Base-by-base conservation (phyloP, 2,329 filamentous ascomycete genomes). In the Nemania bipapillata region DNA sequence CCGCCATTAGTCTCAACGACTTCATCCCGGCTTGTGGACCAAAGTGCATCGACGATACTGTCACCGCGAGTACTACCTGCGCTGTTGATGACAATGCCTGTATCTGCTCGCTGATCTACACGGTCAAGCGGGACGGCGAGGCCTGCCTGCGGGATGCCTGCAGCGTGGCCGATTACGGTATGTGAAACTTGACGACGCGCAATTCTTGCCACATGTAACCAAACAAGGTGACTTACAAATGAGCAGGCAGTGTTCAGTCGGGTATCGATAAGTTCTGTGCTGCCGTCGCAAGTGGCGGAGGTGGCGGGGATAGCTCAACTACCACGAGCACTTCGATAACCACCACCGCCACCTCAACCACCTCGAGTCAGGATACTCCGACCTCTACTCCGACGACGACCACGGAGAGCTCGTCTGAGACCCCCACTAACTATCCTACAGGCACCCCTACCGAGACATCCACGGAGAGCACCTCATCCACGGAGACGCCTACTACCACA, bases 61-160 rank as follows among this genome's bases (percentile, higher is more conserved):
- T 77, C 3, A 70, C 66, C 22, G 26, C 73, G 57, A 70, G 74
- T 67, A 76, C 76, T 6, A 76, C 74, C 12, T 77, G 76, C 49
- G 70, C 59, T 8, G 55, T 64, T 26, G 49, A 53, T 26, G 76
- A 77, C 69, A 76, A 75, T 65, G 53, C 59, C 8, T 77, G 76
- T 56, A 75, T 77, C 62, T 77, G 76, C 71, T 49, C 56, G 9
- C 32, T 64, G 37, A 68, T 74, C 49, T 77, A 77, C 69, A 75
- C 75, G 9, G 68, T 77, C 55, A 74, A 75, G 62, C 68, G 74
- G 2, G 75, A 77, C 65, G 75, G 75, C 32, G 74, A 76, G 71
- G 70, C 72, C 40, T 77, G 76, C 65, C 67, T 77, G 60, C 74
- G 75, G 24, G 61, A 71, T 26, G 73, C 68, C 12, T 77, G 76